phyloP scores from a whole-genome alignment of 352 stramenopile species.

The Globisporangium alternatum region DNA sequence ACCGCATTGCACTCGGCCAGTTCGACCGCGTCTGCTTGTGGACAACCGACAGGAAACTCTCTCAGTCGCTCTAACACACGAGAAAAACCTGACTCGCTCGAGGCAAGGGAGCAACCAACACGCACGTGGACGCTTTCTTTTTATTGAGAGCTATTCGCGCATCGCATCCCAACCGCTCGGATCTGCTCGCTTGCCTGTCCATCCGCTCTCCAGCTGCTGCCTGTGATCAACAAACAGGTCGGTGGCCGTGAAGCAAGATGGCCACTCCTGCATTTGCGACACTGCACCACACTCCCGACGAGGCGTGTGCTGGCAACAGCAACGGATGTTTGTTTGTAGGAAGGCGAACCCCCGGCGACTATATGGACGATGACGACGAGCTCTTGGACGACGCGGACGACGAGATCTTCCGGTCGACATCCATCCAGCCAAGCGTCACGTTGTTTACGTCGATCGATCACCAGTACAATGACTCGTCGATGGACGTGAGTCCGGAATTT shows the following conservation, averaged over 20 bases:
- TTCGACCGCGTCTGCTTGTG: background rate
- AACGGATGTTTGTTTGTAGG: constrained; percentile 45
- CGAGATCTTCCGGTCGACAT: constrained; percentile 54
- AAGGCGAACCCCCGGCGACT: constrained; percentile 27
- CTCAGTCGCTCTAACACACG: background rate
- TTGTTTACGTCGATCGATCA: constrained; percentile 17
- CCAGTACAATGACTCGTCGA: constrained; percentile 7
- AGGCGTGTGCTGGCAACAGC: constrained; percentile 11
- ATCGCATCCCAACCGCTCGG: constrained; percentile 1
- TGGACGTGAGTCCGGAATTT: constrained; percentile 20
- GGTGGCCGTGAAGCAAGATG: constrained; percentile 9
- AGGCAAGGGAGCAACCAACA: background rate
- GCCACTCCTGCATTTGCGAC: constrained; percentile 17
- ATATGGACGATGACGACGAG: constrained; percentile 61
- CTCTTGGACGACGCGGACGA: constrained; percentile 41
- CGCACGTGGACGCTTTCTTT: constrained; percentile 11
- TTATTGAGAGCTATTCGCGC: background rate
- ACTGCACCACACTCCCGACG: constrained; percentile 13
- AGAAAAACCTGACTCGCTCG: background rate
- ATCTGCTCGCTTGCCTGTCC: background rate
- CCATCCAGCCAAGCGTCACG: constrained; percentile 14
- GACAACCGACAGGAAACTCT: constrained; percentile 11
- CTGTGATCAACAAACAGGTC: background rate
- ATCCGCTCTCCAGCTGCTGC: background rate
- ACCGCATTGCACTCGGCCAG: background rate